Conservation (phyloP, 805 yeast species). For the Candida tibetensis region DNA sequence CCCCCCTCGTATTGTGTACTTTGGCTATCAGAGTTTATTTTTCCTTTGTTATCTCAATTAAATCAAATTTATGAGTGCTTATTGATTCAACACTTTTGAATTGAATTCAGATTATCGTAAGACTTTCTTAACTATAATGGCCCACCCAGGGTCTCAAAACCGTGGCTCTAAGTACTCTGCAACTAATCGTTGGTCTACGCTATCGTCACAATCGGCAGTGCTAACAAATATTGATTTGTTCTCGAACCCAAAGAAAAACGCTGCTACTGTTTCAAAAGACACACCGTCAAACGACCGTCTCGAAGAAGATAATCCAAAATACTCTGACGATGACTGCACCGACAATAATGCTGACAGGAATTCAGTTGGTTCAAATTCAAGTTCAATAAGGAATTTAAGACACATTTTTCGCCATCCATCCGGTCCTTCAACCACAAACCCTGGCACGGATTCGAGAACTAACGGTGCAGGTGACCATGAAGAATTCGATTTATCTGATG, state of each 20-base stretch:
- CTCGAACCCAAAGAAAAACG: slow-evolving; percentile 2
- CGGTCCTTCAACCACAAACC: slow-evolving; percentile 1
- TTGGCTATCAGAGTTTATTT: too few relatives aligned
- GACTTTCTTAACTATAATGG: too few relatives aligned
- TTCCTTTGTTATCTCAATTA: neutral
- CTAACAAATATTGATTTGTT: slow-evolving; percentile 9
- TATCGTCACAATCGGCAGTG: slow-evolving; percentile 10
- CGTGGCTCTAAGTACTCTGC: neutral
- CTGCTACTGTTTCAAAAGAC: neutral
- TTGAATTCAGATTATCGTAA: too few relatives aligned
- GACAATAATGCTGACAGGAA: slow-evolving; percentile 1
- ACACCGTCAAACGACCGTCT: too few relatives aligned
- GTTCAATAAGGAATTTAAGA: slow-evolving; percentile 10
- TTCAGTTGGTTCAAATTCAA: slow-evolving; percentile 9
- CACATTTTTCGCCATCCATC: slow-evolving; percentile 6
- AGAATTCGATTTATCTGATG: slow-evolving; percentile 12
- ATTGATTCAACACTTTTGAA: neutral
- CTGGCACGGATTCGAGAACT: slow-evolving; percentile 1
- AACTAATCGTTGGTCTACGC: slow-evolving; percentile 9
- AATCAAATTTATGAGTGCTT: too few relatives aligned
- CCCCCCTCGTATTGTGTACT: too few relatives aligned
- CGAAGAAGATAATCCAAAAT: neutral
- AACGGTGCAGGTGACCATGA: neutral
- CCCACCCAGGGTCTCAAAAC: slow-evolving; percentile 8
- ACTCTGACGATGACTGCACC: neutral